These are phyloP conservation scores for Fusarium verticillioides DNA, from an alignment of 2,329 filamentous ascomycete genomes.

Conservation along the genomic window DNA sequence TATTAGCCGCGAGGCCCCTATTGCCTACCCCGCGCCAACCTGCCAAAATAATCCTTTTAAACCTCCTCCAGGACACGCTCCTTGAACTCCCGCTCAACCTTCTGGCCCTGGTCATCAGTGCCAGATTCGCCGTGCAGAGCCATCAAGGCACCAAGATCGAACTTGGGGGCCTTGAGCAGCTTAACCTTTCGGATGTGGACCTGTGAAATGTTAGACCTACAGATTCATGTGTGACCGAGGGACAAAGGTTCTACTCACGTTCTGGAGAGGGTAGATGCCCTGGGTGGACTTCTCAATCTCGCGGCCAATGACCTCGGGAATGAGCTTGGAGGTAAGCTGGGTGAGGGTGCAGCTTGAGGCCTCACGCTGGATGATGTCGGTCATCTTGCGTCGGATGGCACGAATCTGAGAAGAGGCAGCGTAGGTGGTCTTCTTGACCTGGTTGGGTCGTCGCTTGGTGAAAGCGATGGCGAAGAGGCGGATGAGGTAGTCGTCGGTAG, in stretches of 20 bases:
- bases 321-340: constrained; percentile 98
- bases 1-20: constrained; percentile 49
- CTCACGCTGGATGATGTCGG: constrained; percentile 97
- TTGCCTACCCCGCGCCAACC: constrained; percentile 47
- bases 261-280: constrained; percentile 99
- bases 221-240: not conserved
- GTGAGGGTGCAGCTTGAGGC: constrained; percentile 92
- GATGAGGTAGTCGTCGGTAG: constrained; percentile 99
- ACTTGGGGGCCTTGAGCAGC: constrained; percentile 98
- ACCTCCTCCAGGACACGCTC: constrained; percentile 94
- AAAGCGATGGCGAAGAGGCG: constrained; percentile 99
- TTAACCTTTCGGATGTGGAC: constrained; percentile 99
- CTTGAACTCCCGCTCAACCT: constrained; percentile 99
- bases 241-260: constrained; percentile 69
- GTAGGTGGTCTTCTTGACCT: constrained; percentile 99
- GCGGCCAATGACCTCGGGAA: constrained; percentile 98
- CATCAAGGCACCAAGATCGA: constrained; percentile 96
- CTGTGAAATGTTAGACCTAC: constrained; percentile 58
- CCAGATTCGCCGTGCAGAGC: constrained; percentile 97
- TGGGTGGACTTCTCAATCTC: constrained; percentile 99
- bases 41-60: constrained; percentile 66
- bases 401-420: constrained; percentile 97
- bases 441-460: constrained; percentile 98
- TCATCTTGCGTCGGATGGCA: constrained; percentile 99
- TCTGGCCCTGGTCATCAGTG: constrained; percentile 96